Percentiles rank a stretch among this genome's conserved stretches.
These are phyloP conservation scores for Tetragonia tetragonoides DNA, from an alignment of 148 eudicot genomes.

Conservation along the genomic window DNA sequence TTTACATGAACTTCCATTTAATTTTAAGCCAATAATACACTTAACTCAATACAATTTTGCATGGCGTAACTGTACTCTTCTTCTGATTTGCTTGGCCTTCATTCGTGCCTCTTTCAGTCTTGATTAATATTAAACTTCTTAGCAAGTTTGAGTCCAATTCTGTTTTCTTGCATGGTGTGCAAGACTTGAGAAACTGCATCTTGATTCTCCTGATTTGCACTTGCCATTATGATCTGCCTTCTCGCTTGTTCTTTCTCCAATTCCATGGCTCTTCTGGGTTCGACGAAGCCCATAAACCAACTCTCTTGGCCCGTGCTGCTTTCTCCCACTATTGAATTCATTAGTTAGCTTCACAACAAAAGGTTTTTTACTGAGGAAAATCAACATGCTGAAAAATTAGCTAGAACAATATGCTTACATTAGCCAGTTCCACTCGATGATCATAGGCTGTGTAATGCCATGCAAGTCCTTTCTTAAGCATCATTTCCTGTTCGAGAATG, in stretches of 20 bases:
- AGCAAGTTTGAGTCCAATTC: slow-evolving; percentile 7
- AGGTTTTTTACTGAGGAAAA: background rate
- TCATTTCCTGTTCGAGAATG: slow-evolving; percentile 48
- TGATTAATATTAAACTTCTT: slow-evolving; percentile 1
- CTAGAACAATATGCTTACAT: slow-evolving; percentile 47
- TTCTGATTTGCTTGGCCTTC: slow-evolving; percentile 3
- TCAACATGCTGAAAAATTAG: background rate
- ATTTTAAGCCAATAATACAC: too few relatives aligned
- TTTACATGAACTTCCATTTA: too few relatives aligned
- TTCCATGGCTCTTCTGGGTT: slow-evolving; percentile 97
- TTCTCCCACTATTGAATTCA: slow-evolving; percentile 66
- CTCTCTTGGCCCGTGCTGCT: slow-evolving; percentile 67
- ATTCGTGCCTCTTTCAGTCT: background rate
- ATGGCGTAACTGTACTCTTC: background rate
- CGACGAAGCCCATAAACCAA: slow-evolving; percentile 75
- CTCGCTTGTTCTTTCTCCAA: slow-evolving; percentile 69
- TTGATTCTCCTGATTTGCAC: slow-evolving; percentile 7
- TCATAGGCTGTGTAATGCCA: slow-evolving; percentile 95
- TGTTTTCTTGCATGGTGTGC: background rate
- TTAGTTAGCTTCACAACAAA: background rate
- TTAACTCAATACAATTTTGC: background rate
- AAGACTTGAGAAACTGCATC: background rate
- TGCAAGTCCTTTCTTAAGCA: slow-evolving; percentile 94
- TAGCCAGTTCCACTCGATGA: slow-evolving; percentile 62
- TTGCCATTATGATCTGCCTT: slow-evolving; percentile 29